A percentile compares a stretch with the other conserved stretches of the same genome.
phyloP scores from a whole-genome alignment of 2,329 filamentous ascomycete species.

The Epichloe baconii region DNA sequence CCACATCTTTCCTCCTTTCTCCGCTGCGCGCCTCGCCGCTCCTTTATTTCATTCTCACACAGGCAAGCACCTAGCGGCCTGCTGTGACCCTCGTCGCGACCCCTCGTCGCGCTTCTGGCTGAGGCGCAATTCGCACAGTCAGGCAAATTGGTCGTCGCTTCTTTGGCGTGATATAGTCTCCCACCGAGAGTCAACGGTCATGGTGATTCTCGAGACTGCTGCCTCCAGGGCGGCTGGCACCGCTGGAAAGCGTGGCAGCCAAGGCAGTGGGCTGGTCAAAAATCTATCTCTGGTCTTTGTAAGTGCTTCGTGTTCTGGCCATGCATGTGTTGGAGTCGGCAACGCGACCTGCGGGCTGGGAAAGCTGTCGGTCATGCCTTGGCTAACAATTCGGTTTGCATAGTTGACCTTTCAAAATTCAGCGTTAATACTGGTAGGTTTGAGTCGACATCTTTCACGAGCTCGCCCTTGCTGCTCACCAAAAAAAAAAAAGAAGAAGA shows the following conservation, averaged over 20 bases:
- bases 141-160: background rate
- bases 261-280: slow-evolving; percentile 8
- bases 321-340: background rate
- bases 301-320: slow-evolving; percentile 2
- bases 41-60: background rate
- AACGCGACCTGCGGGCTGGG: background rate
- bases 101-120: background rate
- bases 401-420: slow-evolving; percentile 68
- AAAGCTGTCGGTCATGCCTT: background rate
- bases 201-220: slow-evolving; percentile 11
- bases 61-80: background rate
- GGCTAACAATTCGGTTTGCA: slow-evolving; percentile 5
- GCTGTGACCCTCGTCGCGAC: background rate
- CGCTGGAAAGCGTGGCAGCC: background rate
- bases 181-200: background rate
- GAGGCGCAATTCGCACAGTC: background rate
- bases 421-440: slow-evolving; percentile 54
- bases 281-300: slow-evolving; percentile 12
- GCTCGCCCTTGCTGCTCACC: background rate
- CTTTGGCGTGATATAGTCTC: background rate
- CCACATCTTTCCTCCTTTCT: background rate
- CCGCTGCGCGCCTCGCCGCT: slow-evolving; percentile 1
- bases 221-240: slow-evolving; percentile 6
- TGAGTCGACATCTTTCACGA: background rate
- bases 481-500: background rate